These are phyloP conservation scores for Viridothelium virens DNA, from an alignment of 495 filamentous ascomycete species.

Conservation along the genomic window DNA sequence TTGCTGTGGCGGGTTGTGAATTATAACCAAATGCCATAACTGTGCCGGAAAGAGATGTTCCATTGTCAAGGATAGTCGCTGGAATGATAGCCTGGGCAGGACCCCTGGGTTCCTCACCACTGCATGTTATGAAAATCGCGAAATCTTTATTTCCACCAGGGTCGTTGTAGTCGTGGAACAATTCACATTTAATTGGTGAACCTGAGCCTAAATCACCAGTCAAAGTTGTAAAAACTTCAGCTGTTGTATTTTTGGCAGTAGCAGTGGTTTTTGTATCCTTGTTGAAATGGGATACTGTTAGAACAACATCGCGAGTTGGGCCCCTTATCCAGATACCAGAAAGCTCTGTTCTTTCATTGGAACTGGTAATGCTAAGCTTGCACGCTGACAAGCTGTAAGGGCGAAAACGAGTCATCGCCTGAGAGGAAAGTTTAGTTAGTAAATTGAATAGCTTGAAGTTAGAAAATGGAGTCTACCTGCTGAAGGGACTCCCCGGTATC, in stretches of 20 bases:
- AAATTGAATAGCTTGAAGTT: not conserved
- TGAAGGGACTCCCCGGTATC: not conserved
- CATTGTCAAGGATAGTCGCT: not conserved
- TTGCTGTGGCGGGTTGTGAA: not conserved
- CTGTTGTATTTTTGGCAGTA: not conserved
- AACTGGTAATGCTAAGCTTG: not conserved
- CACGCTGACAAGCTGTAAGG: constrained; percentile 1
- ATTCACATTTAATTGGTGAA: not conserved
- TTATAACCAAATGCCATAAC: not conserved
- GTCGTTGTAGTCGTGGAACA: not conserved
- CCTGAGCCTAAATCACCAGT: not conserved
- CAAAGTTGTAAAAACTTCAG: not conserved
- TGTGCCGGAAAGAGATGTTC: not conserved
- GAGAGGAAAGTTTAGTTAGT: not conserved
- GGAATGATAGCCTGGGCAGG: not conserved
- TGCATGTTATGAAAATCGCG: not conserved
- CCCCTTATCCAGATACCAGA: constrained; percentile 4
- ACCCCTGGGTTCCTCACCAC: not conserved
- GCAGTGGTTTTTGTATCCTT: not conserved
- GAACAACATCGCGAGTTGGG: not conserved
- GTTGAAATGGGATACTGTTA: constrained; percentile 6
- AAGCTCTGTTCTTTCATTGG: not conserved
- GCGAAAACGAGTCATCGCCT: not conserved
- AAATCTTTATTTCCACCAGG: constrained; percentile 7
- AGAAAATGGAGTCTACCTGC: not conserved